These are phyloP conservation scores for Suillus cothurnatus DNA, from an alignment of 768 basidiomycete species.

Conservation along the genomic window DNA sequence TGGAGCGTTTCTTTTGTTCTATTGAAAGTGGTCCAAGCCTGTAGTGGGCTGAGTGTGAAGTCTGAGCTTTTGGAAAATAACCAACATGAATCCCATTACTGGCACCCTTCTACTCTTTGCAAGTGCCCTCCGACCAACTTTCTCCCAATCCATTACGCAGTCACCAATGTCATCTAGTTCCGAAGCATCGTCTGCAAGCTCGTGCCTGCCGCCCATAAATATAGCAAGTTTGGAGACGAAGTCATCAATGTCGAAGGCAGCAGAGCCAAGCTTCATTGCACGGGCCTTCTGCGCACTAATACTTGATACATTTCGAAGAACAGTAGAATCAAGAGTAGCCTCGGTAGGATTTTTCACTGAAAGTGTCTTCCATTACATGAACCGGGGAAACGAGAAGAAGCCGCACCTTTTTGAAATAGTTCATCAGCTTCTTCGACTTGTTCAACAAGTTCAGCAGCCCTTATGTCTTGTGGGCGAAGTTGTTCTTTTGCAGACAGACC, in stretches of 20 bases:
- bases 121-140: constrained; percentile 81
- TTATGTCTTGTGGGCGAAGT: constrained; percentile 55
- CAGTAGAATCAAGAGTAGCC: constrained; percentile 85
- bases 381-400: constrained; percentile 5
- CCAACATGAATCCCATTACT: constrained; percentile 87
- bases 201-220: constrained; percentile 73
- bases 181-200: constrained; percentile 43
- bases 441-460: constrained; percentile 54
- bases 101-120: constrained; percentile 80
- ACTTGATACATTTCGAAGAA: constrained; percentile 76
- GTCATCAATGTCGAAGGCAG: constrained; percentile 91
- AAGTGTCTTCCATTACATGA: constrained; percentile 5
- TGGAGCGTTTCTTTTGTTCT: constrained; percentile 77
- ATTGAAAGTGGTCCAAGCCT: constrained; percentile 92
- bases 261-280: constrained; percentile 83
- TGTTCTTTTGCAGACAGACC: constrained; percentile 43
- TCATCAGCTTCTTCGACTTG: constrained; percentile 60
- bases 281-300: constrained; percentile 88
- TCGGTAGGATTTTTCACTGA: constrained; percentile 82
- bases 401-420: constrained; percentile 64
- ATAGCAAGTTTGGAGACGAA: constrained; percentile 75
- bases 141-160: constrained; percentile 74
- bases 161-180: constrained; percentile 58
- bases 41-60: constrained; percentile 17
- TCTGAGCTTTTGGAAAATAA: constrained; percentile 10